Evolutionary conservation across 208 protist genomes (phyloP).

Genomic region (Porcisia deanei): DNA sequence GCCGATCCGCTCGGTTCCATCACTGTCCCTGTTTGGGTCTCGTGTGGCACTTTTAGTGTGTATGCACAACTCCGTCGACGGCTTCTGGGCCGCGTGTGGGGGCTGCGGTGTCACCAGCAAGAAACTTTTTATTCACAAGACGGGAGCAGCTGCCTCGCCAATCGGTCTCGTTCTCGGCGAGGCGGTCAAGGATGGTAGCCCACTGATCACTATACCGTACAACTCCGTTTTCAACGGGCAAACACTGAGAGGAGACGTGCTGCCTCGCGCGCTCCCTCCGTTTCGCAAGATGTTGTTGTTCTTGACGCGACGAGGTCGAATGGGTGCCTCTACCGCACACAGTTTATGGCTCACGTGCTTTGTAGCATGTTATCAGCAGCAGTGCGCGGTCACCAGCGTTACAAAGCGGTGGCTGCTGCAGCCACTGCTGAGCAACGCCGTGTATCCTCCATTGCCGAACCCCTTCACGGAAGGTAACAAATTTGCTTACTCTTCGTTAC

Average conservation of each 20-base stretch:
- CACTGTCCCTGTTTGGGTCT: not conserved
- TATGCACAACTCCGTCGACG: slow-evolving; percentile 28
- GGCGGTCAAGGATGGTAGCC: slow-evolving; percentile 44
- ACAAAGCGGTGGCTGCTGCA: not conserved
- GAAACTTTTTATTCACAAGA: slow-evolving; percentile 34
- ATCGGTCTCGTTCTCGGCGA: slow-evolving; percentile 48
- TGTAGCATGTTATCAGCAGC: slow-evolving; percentile 33
- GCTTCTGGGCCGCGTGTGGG: slow-evolving; percentile 70
- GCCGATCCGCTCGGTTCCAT: not conserved
- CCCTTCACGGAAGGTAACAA: slow-evolving; percentile 14
- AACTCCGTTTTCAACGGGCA: slow-evolving; percentile 60
- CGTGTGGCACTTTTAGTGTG: not conserved
- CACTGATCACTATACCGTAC: slow-evolving; percentile 75
- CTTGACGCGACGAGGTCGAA: slow-evolving; percentile 49
- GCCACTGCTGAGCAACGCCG: slow-evolving; percentile 13
- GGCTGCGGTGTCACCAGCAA: slow-evolving; percentile 63
- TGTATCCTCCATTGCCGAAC: slow-evolving; percentile 28
- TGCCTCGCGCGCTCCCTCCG: slow-evolving; percentile 49
- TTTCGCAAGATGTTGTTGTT: slow-evolving; percentile 44
- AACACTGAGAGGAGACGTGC: slow-evolving; percentile 59
- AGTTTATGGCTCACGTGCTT: slow-evolving; percentile 50
- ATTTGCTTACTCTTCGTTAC: slow-evolving; percentile 15
- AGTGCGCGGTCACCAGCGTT: not conserved
- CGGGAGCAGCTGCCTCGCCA: slow-evolving; percentile 16
- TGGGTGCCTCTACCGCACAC: slow-evolving; percentile 48